Evolutionary conservation across 2,329 filamentous ascomycete species (phyloP).

Genomic region (Colletotrichum phormii): DNA sequence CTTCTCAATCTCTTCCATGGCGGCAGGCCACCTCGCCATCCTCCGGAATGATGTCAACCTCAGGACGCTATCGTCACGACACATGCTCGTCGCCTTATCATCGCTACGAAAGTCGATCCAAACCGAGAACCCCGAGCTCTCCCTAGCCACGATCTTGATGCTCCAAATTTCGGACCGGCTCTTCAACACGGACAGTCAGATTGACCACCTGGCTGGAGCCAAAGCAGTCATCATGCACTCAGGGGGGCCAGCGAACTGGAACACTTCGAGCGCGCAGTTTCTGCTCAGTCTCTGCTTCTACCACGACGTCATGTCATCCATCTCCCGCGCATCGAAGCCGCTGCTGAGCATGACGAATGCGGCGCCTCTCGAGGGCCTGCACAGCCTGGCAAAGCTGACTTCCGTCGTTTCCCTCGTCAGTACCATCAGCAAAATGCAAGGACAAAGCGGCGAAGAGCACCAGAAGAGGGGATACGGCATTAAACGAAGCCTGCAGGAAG

Average conservation of each 20-base stretch:
- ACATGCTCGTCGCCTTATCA: conserved; percentile 41
- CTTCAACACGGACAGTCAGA: conserved; percentile 43
- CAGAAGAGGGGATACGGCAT: not conserved
- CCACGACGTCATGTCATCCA: conserved; percentile 46
- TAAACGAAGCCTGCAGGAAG: not conserved
- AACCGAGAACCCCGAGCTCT: conserved; percentile 39
- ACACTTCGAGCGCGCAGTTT: conserved; percentile 42
- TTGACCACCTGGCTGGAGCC: conserved; percentile 46
- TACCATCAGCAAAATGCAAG: conserved; percentile 42
- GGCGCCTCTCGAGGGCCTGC: conserved; percentile 39
- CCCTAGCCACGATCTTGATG: conserved; percentile 46
- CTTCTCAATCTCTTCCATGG: conserved; percentile 45
- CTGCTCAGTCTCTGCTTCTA: conserved; percentile 46
- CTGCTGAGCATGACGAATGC: conserved; percentile 40
- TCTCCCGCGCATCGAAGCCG: conserved; percentile 42
- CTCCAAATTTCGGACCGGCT: conserved; percentile 46
- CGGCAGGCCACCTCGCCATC: conserved; percentile 45
- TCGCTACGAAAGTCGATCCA: conserved; percentile 10
- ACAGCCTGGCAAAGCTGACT: conserved; percentile 39
- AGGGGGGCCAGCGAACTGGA: conserved; percentile 36
- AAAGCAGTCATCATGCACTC: conserved; percentile 43
- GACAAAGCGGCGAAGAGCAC: conserved; percentile 25
- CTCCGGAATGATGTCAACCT: conserved; percentile 40
- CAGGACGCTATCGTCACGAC: conserved; percentile 38
- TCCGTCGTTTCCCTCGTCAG: conserved; percentile 40